Evolutionary conservation across 1,139 yeast genomes (phyloP).

Genomic region (Diutina catenulata): DNA sequence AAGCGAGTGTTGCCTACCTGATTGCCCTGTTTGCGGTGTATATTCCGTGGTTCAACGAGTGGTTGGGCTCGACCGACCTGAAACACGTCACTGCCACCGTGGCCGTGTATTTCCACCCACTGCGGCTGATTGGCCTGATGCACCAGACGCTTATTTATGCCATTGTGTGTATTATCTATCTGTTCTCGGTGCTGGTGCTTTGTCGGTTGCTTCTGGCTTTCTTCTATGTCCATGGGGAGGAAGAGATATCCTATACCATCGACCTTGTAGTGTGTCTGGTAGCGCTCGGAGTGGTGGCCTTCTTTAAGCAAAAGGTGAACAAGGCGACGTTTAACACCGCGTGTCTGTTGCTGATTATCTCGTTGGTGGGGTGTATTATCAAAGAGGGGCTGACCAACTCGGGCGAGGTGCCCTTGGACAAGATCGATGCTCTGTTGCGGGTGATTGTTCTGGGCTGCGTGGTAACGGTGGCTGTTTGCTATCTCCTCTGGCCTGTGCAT

Average conservation of each 20-base stretch:
- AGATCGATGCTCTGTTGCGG: constrained; percentile 42
- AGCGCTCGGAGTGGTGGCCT: constrained; percentile 58
- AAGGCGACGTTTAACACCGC: constrained; percentile 72
- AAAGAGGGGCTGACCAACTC: constrained; percentile 65
- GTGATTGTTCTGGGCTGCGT: constrained; percentile 55
- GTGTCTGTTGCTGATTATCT: constrained; percentile 64
- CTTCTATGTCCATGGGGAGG: constrained; percentile 34
- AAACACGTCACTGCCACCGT: constrained; percentile 78
- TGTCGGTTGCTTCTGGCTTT: constrained; percentile 43
- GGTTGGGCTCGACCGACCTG: constrained; percentile 58
- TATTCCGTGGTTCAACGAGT: constrained; percentile 38
- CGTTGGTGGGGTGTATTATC: constrained; percentile 60
- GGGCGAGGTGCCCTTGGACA: constrained; percentile 44
- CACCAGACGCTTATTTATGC: constrained; percentile 61
- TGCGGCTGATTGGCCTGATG: constrained; percentile 74
- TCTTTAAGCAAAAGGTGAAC: constrained; percentile 54
- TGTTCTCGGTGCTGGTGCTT: constrained; percentile 41
- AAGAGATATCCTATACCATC: constrained; percentile 40
- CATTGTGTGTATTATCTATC: constrained; percentile 39
- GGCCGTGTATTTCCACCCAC: constrained; percentile 77
- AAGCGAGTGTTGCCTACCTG: constrained; percentile 62
- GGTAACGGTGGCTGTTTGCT: constrained; percentile 48
- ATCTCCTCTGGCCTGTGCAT: constrained; percentile 50
- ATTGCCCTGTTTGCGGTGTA: constrained; percentile 72
- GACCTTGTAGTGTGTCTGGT: constrained; percentile 44